phyloP scores from a whole-genome alignment of 441 rosid genomes.

The Euphorbia celastroides region DNA sequence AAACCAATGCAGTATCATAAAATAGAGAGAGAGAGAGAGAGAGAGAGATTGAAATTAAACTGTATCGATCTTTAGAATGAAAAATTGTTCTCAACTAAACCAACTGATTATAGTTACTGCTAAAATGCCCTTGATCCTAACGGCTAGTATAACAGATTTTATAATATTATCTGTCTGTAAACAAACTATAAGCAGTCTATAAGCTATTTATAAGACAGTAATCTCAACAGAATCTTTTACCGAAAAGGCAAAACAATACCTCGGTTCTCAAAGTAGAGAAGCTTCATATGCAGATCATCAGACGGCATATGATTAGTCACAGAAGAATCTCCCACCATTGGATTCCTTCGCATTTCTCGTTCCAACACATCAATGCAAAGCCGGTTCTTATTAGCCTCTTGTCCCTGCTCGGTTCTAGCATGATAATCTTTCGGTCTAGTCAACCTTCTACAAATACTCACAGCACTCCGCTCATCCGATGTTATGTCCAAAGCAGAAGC shows the following conservation, averaged over 20 bases:
- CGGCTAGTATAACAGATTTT: too few relatives aligned
- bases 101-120: too few relatives aligned
- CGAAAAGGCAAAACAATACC: conserved; percentile 35
- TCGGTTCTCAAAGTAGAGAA: conserved; percentile 78
- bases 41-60: too few relatives aligned
- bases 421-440: conserved; percentile 84
- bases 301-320: conserved; percentile 32
- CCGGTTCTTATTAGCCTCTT: conserved; percentile 68
- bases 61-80: too few relatives aligned
- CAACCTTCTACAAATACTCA: conserved; percentile 64
- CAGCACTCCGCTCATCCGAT: conserved; percentile 73
- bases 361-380: conserved; percentile 81
- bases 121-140: too few relatives aligned
- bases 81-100: too few relatives aligned
- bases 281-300: conserved; percentile 75
- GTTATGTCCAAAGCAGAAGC: conserved; percentile 64
- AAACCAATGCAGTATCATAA: too few relatives aligned
- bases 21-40: too few relatives aligned
- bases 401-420: conserved; percentile 52
- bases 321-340: conserved; percentile 40
- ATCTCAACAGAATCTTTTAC: too few relatives aligned
- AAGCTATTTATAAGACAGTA: too few relatives aligned
- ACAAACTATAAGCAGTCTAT: too few relatives aligned
- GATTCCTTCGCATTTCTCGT: conserved; percentile 63
- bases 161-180: too few relatives aligned